Conservation (phyloP, 2,329 filamentous ascomycete species). For the Domatiomyces catenatus region DNA sequence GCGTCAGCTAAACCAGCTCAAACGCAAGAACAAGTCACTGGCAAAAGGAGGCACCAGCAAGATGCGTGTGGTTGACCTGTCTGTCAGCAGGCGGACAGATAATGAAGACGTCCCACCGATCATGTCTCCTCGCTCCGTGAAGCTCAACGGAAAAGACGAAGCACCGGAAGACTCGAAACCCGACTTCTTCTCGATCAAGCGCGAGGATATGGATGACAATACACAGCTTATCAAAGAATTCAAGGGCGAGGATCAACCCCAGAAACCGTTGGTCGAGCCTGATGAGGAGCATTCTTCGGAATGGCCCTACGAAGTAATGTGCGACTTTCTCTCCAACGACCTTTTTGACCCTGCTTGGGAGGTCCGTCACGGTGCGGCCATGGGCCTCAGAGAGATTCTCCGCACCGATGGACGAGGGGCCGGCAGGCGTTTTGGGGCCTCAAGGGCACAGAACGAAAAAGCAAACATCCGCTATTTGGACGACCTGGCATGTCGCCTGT, state of each 20-base stretch:
- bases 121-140: constrained; percentile 41
- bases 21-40: constrained; percentile 82
- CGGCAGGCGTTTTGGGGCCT: constrained; percentile 58
- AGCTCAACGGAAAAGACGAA: constrained; percentile 43
- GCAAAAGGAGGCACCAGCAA: constrained; percentile 82
- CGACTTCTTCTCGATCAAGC: constrained; percentile 85
- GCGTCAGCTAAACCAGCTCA: constrained; percentile 83
- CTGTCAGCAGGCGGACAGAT: constrained; percentile 49
- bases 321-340: constrained; percentile 84
- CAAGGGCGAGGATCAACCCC: constrained; percentile 65
- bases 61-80: constrained; percentile 75
- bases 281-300: constrained; percentile 65
- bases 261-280: constrained; percentile 72
- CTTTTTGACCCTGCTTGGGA: constrained; percentile 92
- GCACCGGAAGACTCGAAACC: constrained; percentile 47
- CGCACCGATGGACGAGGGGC: constrained; percentile 83
- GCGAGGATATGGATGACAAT: constrained; percentile 68
- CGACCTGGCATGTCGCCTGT: constrained; percentile 84
- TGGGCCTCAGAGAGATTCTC: constrained; percentile 82
- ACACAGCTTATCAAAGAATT: constrained; percentile 89
- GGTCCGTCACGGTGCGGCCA: constrained; percentile 84
- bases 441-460: constrained; percentile 56
- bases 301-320: constrained; percentile 90
- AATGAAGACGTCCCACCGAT: constrained; percentile 42
- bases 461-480: constrained; percentile 80